Percentiles rank a stretch among this genome's conserved stretches.
Conservation (phyloP, 2,329 filamentous ascomycete genomes). For the Arthroderma sp. region DNA sequence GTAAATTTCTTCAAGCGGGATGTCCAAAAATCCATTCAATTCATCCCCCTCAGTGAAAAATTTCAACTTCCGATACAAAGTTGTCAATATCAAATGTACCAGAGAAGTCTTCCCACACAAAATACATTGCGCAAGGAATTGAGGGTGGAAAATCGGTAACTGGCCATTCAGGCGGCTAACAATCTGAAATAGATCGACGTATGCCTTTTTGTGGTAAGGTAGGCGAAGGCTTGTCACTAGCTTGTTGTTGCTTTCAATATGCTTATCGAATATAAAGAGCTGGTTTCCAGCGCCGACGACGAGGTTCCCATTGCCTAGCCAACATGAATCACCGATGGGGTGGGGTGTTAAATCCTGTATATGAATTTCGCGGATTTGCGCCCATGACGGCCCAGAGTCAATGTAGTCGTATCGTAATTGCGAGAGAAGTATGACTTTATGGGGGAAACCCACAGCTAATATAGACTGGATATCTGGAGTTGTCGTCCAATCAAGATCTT, state of each 20-base stretch:
- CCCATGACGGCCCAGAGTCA: slow-evolving; percentile 80
- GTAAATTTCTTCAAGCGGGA: slow-evolving; percentile 37
- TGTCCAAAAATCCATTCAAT: slow-evolving; percentile 63
- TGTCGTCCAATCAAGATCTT: slow-evolving; percentile 86
- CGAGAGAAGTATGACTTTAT: slow-evolving; percentile 65
- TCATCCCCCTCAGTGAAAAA: slow-evolving; percentile 70
- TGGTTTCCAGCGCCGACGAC: slow-evolving; percentile 86
- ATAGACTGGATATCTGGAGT: slow-evolving; percentile 83
- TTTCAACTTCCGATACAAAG: slow-evolving; percentile 62
- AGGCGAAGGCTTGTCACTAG: slow-evolving; percentile 44
- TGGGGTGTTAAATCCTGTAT: slow-evolving; percentile 74
- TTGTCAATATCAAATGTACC: slow-evolving; percentile 59
- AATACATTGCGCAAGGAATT: slow-evolving; percentile 77
- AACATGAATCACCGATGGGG: slow-evolving; percentile 84
- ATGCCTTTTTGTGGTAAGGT: slow-evolving; percentile 33
- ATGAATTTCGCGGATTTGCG: slow-evolving; percentile 66
- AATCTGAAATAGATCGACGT: slow-evolving; percentile 63
- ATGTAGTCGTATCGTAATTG: slow-evolving; percentile 89
- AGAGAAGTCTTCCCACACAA: slow-evolving; percentile 60
- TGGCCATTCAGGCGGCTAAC: slow-evolving; percentile 77
- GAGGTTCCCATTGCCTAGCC: slow-evolving; percentile 73
- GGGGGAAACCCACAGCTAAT: slow-evolving; percentile 82
- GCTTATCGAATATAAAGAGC: slow-evolving; percentile 68
- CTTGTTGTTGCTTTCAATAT: slow-evolving; percentile 51
- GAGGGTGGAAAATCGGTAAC: slow-evolving; percentile 81